Conservation (phyloP, 176 grass and related monocot species). For the Aegilops tauschii region DNA sequence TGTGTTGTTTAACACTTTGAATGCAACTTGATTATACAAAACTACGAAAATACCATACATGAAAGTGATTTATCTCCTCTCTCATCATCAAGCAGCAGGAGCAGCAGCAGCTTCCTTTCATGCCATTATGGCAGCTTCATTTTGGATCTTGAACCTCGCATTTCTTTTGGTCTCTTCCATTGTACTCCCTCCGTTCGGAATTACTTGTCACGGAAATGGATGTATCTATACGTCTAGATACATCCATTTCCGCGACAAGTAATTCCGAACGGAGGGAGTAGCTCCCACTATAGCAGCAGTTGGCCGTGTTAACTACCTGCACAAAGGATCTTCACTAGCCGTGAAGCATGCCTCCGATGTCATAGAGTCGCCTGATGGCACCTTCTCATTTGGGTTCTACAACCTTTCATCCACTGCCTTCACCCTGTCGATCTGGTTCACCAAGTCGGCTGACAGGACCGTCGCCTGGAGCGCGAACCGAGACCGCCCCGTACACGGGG, state of each 20-base stretch:
- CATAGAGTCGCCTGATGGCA: background rate
- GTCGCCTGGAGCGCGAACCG: slow-evolving; percentile 38
- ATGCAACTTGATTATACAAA: no score
- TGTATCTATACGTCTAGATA: no score
- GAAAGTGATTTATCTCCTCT: no score
- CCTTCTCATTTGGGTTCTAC: slow-evolving; percentile 46
- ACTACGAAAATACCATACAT: no score
- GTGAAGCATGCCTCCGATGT: slow-evolving; percentile 1
- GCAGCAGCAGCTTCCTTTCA: no score
- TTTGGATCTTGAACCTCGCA: background rate
- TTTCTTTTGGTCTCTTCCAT: background rate
- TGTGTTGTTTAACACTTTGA: no score
- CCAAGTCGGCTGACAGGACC: slow-evolving; percentile 10
- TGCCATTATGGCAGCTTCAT: background rate
- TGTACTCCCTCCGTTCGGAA: background rate
- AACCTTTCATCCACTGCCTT: slow-evolving; percentile 29
- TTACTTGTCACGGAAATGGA: no score
- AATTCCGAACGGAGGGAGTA: no score
- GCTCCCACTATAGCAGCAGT: background rate
- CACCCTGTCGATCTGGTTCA: slow-evolving; percentile 47
- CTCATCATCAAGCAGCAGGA: no score
- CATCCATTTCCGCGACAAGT: no score
- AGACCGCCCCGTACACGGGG: background rate
- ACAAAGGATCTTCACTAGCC: background rate
- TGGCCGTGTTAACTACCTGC: background rate